These are phyloP conservation scores for Misopates orontium DNA, from an alignment of 257 asterid genomes.

Conservation along the genomic window DNA sequence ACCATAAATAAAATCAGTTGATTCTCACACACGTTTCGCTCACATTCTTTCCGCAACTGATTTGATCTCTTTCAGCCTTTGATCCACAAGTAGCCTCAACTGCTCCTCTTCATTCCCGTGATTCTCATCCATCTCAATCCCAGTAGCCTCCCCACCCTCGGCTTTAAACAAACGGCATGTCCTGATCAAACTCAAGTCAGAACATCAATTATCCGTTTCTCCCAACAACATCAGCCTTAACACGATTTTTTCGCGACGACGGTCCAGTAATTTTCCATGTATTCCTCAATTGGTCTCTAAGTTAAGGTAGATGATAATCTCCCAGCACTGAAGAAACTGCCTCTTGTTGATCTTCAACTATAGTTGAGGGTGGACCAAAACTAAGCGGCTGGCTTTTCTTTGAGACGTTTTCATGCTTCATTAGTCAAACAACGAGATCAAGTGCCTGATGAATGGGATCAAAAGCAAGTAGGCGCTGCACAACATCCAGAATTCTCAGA, in stretches of 20 bases:
- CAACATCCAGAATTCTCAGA: not conserved
- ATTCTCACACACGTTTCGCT: constrained; percentile 26
- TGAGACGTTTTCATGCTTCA: constrained; percentile 58
- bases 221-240: constrained; percentile 77
- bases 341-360: constrained; percentile 76
- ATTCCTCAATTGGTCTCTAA: constrained; percentile 51
- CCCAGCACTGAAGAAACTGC: constrained; percentile 95
- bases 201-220: constrained; percentile 67
- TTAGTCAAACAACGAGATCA: constrained; percentile 38
- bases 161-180: constrained; percentile 79
- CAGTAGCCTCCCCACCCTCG: constrained; percentile 38
- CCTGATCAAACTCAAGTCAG: constrained; percentile 67
- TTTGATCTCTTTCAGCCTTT: constrained; percentile 69
- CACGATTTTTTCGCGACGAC: constrained; percentile 52
- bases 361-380: constrained; percentile 50
- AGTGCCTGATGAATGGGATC: constrained; percentile 60
- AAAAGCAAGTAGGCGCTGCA: constrained; percentile 67
- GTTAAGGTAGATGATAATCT: constrained; percentile 71
- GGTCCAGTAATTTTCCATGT: constrained; percentile 54
- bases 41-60: constrained; percentile 60
- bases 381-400: constrained; percentile 49
- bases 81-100: constrained; percentile 65
- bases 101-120: constrained; percentile 58
- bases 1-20: not conserved
- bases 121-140: constrained; percentile 49